phyloP scores from a whole-genome alignment of 345 rosid species.

The Eutrema yunnanense region DNA sequence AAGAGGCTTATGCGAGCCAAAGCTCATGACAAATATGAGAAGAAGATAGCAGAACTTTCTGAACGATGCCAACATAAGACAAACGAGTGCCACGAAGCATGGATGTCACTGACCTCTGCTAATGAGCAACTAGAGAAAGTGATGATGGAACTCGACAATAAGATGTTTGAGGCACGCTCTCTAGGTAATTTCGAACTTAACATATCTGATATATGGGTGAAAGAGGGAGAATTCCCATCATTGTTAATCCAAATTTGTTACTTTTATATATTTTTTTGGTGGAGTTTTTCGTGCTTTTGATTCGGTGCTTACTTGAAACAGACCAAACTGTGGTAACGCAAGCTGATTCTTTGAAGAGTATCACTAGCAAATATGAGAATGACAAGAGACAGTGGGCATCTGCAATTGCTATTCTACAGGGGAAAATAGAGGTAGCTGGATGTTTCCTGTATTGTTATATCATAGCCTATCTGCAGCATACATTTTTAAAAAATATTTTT shows the following conservation, averaged over 20 bases:
- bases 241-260: neutral
- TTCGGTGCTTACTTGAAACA: slow-evolving; percentile 27
- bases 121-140: slow-evolving; percentile 79
- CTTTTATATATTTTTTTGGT: neutral
- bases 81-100: slow-evolving; percentile 94
- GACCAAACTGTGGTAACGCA: slow-evolving; percentile 70
- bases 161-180: slow-evolving; percentile 54
- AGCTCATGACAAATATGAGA: slow-evolving; percentile 76
- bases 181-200: slow-evolving; percentile 48
- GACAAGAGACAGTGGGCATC: slow-evolving; percentile 54
- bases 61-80: slow-evolving; percentile 60
- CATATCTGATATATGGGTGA: neutral
- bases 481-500: neutral
- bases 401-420: slow-evolving; percentile 46
- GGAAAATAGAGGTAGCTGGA: slow-evolving; percentile 53
- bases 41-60: slow-evolving; percentile 71
- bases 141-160: slow-evolving; percentile 85
- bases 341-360: slow-evolving; percentile 51
- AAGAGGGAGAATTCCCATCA: neutral
- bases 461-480: neutral
- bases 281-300: neutral
- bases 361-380: slow-evolving; percentile 48
- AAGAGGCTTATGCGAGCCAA: slow-evolving; percentile 68
- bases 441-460: neutral
- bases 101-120: slow-evolving; percentile 88